These are phyloP conservation scores for Sugiyamaella boreocaroliniensis DNA, from an alignment of 805 yeast genomes.

Conservation along the genomic window DNA sequence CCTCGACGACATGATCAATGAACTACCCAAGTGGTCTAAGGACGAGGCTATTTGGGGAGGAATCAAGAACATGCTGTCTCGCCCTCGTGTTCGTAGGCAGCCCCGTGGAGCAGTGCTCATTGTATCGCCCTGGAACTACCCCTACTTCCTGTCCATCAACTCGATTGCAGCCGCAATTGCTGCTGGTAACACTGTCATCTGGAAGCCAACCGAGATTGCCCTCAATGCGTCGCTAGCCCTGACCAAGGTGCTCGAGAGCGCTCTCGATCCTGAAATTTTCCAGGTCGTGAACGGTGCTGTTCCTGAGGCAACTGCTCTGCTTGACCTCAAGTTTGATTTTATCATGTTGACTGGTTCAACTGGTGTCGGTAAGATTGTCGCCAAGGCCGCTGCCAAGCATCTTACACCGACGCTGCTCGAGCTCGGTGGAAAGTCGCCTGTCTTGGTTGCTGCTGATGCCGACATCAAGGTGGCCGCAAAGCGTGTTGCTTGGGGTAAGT, in stretches of 20 bases:
- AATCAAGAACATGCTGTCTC: slow-evolving; percentile 18
- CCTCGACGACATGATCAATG: slow-evolving; percentile 50
- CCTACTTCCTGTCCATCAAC: slow-evolving; percentile 53
- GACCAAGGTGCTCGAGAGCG: slow-evolving; percentile 45
- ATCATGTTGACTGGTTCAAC: slow-evolving; percentile 82
- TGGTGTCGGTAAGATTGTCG: slow-evolving; percentile 67
- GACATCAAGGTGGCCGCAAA: slow-evolving; percentile 40
- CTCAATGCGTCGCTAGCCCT: slow-evolving; percentile 56
- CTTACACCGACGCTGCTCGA: slow-evolving; percentile 78
- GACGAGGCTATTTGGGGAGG: slow-evolving; percentile 33
- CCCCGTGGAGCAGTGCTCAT: slow-evolving; percentile 62
- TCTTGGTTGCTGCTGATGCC: slow-evolving; percentile 50
- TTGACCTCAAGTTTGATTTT: slow-evolving; percentile 66
- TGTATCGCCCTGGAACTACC: slow-evolving; percentile 78
- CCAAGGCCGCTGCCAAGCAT: slow-evolving; percentile 74
- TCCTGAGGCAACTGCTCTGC: slow-evolving; percentile 51
- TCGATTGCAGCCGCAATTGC: slow-evolving; percentile 79
- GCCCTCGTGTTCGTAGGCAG: slow-evolving; percentile 26
- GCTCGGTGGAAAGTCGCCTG: slow-evolving; percentile 91
- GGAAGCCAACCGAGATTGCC: slow-evolving; percentile 69
- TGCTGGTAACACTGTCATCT: slow-evolving; percentile 73
- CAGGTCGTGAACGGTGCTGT: slow-evolving; percentile 67
- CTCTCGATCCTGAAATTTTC: slow-evolving; percentile 51
- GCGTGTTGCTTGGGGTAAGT: slow-evolving; percentile 73
- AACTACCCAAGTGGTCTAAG: slow-evolving; percentile 54